phyloP scores from a whole-genome alignment of 2,329 filamentous ascomycete species.

The Tolypocladium nubicola region DNA sequence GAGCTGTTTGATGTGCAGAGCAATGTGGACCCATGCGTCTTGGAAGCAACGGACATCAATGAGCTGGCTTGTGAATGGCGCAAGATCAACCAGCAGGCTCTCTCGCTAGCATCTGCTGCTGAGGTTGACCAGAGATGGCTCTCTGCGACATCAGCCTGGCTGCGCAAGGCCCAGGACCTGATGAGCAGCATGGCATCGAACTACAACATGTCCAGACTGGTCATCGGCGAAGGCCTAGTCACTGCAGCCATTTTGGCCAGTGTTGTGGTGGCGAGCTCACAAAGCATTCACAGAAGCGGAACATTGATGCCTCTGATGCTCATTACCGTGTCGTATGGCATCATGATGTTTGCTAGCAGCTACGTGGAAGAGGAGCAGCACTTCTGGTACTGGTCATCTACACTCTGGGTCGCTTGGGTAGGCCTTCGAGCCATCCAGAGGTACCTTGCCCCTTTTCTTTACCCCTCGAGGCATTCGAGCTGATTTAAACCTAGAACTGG shows the following conservation, averaged over 20 bases:
- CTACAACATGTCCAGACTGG: conserved; percentile 63
- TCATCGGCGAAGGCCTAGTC: conserved; percentile 30
- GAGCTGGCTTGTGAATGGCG: conserved; percentile 62
- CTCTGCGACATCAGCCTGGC: conserved; percentile 45
- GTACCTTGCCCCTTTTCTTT: conserved; percentile 12
- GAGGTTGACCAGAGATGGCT: conserved; percentile 29
- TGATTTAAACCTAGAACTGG: conserved; percentile 10
- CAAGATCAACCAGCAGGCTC: conserved; percentile 16
- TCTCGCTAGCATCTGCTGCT: conserved; percentile 9
- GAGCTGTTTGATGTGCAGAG: conserved; percentile 28
- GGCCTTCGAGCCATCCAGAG: conserved; percentile 34
- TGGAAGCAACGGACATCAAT: conserved; percentile 31
- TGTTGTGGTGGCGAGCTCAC: conserved; percentile 3
- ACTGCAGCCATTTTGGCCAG: conserved; percentile 16
- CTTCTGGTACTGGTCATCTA: conserved; percentile 91
- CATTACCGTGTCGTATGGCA: conserved; percentile 53
- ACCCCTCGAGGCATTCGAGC: conserved; percentile 1
- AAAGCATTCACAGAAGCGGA: conserved; percentile 5
- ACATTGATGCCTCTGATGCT: conserved; percentile 32
- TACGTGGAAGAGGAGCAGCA: conserved; percentile 98
- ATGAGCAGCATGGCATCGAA: conserved; percentile 90
- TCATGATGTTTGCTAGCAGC: conserved; percentile 97
- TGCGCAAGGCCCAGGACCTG: conserved; percentile 60
- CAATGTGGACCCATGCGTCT: conserved; percentile 25
- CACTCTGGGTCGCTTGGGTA: conserved; percentile 54